A percentile compares a stretch with the other conserved stretches of the same genome.
These are phyloP conservation scores for Osmanthus fragrans DNA, from an alignment of 257 asterid species.

Conservation along the genomic window DNA sequence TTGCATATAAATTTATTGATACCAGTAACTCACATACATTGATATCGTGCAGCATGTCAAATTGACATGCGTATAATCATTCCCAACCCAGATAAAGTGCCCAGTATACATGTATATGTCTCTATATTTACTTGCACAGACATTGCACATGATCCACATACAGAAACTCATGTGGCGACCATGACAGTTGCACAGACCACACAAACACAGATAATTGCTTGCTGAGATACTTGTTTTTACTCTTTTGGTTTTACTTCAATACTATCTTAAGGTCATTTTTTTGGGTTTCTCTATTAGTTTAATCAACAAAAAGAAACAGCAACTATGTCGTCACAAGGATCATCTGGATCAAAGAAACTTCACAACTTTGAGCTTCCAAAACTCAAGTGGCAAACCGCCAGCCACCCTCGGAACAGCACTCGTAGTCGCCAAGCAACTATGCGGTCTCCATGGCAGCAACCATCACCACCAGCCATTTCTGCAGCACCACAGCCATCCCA, in stretches of 20 bases:
- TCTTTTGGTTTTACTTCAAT: background rate
- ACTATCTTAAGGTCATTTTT: background rate
- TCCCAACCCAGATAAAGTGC: background rate
- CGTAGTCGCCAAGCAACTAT: background rate
- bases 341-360: background rate
- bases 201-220: background rate
- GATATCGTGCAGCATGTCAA: background rate
- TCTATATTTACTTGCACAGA: background rate
- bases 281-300: background rate
- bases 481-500: background rate
- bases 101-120: background rate
- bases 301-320: background rate
- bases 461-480: background rate
- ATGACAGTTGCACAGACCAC: background rate
- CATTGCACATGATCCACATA: background rate
- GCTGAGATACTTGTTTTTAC: background rate
- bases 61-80: background rate
- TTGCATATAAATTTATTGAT: background rate
- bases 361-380: background rate
- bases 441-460: background rate
- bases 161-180: background rate
- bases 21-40: background rate
- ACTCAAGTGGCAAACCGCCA: background rate
- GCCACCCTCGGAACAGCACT: background rate
- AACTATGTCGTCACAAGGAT: background rate